Base-by-base conservation (phyloP, 2,329 filamentous ascomycete genomes). In the Akanthomyces dipterigenus region DNA sequence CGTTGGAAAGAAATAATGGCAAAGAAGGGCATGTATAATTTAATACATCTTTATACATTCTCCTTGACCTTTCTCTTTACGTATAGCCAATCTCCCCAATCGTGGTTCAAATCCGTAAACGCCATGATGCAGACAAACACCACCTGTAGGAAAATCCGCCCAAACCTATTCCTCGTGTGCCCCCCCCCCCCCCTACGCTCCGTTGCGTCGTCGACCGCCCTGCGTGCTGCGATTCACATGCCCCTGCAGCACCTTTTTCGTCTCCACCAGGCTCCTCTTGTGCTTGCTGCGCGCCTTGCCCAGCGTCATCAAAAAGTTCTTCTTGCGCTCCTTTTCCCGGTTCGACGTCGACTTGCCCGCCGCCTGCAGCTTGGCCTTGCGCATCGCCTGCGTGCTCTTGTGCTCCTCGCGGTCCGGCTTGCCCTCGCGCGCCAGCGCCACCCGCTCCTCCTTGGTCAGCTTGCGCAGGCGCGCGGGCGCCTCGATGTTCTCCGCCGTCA, bases 231-330 rank as follows among this genome's bases (percentile, higher is more conserved):
- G 83, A 62, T 93, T 87, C 31, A 93, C 82, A 75, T 98, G 93
- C 2, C 87, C 89, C 72, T 85, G 88, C 66, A 98, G 76, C 40
- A 92, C 85, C 77, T 88, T 91, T 70, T 85, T 85, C 65, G 91
- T 92, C 76, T 97, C 88, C 14, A 90, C 85, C 75, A 99, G 78
- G 83, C 91, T 96, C 70, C 93, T 84, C 87, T 97, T 97, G 71
- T 95, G 89, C 82, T 98, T 99, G 67, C 83, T 85, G 82, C 95
- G 96, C 12, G 95, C 95, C 81, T 99, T 98, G 63, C 93, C 91
- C 63, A 99, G 77, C 43, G 93, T 98, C 95, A 99, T 99, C 69
- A 99, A 73, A 77, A 99, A 96, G 76, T 99, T 99, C 89, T 99
- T 99, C 83, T 91, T 91, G 67, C 93, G 82, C 46, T 90, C 86